Evolutionary conservation across 108 stramenopile genomes (phyloP).

Genomic region (Fragilaria crotonensis): DNA sequence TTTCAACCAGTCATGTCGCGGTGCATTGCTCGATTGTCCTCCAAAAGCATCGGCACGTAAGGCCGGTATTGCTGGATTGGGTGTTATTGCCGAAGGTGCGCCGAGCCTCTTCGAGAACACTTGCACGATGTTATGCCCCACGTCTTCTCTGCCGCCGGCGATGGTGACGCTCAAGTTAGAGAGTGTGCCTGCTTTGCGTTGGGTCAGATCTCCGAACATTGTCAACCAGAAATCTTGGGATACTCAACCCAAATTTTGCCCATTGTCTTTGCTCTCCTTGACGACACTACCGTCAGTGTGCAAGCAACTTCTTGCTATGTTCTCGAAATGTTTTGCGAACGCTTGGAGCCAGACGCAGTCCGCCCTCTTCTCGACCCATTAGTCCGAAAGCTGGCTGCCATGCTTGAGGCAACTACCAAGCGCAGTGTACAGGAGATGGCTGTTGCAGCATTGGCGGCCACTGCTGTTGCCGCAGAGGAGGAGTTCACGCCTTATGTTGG

Average conservation of each 20-base stretch:
- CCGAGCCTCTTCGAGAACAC: slow-evolving; percentile 77
- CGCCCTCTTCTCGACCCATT: slow-evolving; percentile 86
- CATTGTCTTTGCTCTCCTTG: slow-evolving; percentile 85
- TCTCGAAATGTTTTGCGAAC: slow-evolving; percentile 97
- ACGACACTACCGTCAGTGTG: slow-evolving; percentile 81
- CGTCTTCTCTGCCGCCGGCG: slow-evolving; percentile 71
- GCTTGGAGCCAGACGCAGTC: slow-evolving; percentile 89
- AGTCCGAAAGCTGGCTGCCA: slow-evolving; percentile 80
- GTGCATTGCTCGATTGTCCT: slow-evolving; percentile 71
- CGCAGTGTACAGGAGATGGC: slow-evolving; percentile 95
- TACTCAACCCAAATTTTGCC: slow-evolving; percentile 89
- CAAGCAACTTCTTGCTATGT: slow-evolving; percentile 95
- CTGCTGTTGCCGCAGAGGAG: slow-evolving; percentile 94
- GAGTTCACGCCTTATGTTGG: slow-evolving; percentile 92
- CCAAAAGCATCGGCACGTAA: slow-evolving; percentile 81
- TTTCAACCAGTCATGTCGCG: slow-evolving; percentile 82
- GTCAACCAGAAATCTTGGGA: slow-evolving; percentile 93
- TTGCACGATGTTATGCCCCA: slow-evolving; percentile 71
- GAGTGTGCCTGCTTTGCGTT: slow-evolving; percentile 97
- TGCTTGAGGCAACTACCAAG: slow-evolving; percentile 87
- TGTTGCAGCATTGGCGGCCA: slow-evolving; percentile 93
- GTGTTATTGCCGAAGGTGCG: slow-evolving; percentile 96
- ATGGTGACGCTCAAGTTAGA: slow-evolving; percentile 79
- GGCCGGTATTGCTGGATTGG: slow-evolving; percentile 92
- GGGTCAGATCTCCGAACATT: slow-evolving; percentile 95